These are phyloP conservation scores for Boletus speciosus DNA, from an alignment of 768 basidiomycete species.

Conservation along the genomic window DNA sequence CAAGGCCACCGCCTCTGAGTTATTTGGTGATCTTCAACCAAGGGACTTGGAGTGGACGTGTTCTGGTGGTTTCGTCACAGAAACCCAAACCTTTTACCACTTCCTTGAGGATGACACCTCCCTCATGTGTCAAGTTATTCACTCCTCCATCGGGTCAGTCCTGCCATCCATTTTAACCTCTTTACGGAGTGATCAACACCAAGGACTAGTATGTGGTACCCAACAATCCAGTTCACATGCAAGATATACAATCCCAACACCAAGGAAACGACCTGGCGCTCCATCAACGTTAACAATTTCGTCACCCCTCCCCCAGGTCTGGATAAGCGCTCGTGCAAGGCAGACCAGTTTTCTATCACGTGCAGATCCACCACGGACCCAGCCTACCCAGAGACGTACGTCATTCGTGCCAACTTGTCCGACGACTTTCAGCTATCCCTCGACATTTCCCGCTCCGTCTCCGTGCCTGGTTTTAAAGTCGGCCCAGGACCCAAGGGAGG, in stretches of 20 bases:
- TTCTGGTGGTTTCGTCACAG: constrained; percentile 79
- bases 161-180: constrained; percentile 2
- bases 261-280: constrained; percentile 77
- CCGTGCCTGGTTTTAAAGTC: constrained; percentile 85
- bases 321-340: constrained; percentile 84
- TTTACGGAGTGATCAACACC: constrained; percentile 7
- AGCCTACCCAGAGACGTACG: constrained; percentile 73
- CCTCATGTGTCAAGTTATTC: constrained; percentile 82
- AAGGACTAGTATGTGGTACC: constrained; percentile 76
- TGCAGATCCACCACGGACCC: constrained; percentile 51
- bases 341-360: constrained; percentile 79
- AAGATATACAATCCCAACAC: constrained; percentile 81
- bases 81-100: constrained; percentile 88
- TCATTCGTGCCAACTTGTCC: constrained; percentile 73
- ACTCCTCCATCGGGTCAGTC: constrained; percentile 84
- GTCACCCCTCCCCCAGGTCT: constrained; percentile 67
- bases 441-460: constrained; percentile 62
- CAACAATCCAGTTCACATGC: constrained; percentile 91
- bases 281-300: constrained; percentile 80
- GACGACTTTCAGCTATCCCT: constrained; percentile 79
- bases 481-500: constrained; percentile 88
- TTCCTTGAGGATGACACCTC: constrained; percentile 75
- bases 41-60: constrained; percentile 83
- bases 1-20: constrained; percentile 49
- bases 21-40: constrained; percentile 71